A percentile compares a stretch with the other conserved stretches of the same genome.
Evolutionary conservation across 2,329 filamentous ascomycete species (phyloP).

Genomic region (Epicoccum sorghinum): DNA sequence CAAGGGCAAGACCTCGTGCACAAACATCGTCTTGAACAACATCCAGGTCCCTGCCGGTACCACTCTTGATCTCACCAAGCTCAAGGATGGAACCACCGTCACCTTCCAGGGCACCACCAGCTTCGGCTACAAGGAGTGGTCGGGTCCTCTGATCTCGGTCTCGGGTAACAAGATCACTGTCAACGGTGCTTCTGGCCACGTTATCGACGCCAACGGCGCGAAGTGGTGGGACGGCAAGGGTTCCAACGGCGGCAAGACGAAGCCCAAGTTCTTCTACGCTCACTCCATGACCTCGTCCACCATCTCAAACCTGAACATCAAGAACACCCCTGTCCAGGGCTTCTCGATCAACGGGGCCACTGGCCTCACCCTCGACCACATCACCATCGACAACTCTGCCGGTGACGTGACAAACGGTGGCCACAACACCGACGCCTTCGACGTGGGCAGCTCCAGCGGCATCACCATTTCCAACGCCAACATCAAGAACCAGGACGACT

Average conservation of each 20-base stretch:
- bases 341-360: conserved; percentile 56
- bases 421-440: conserved; percentile 64
- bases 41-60: conserved; percentile 63
- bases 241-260: conserved; percentile 53
- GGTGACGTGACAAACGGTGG: conserved; percentile 52
- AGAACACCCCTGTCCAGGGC: conserved; percentile 62
- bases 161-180: conserved; percentile 65
- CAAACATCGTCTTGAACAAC: conserved; percentile 59
- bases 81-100: conserved; percentile 60
- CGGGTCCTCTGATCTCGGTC: conserved; percentile 67
- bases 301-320: conserved; percentile 58
- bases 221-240: conserved; percentile 59
- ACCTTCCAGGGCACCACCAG: conserved; percentile 70
- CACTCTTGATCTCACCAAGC: conserved; percentile 63
- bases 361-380: conserved; percentile 54
- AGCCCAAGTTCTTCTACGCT: conserved; percentile 62
- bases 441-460: conserved; percentile 57
- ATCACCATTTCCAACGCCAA: conserved; percentile 59
- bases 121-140: conserved; percentile 70
- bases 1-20: conserved; percentile 59
- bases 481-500: conserved; percentile 66
- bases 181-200: conserved; percentile 61
- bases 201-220: conserved; percentile 63
- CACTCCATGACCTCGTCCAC: conserved; percentile 58
- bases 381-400: conserved; percentile 64